A percentile compares a stretch with the other conserved stretches of the same genome.
Conservation (phyloP, 768 basidiomycete species). For the Calocybe gangraenosa region DNA sequence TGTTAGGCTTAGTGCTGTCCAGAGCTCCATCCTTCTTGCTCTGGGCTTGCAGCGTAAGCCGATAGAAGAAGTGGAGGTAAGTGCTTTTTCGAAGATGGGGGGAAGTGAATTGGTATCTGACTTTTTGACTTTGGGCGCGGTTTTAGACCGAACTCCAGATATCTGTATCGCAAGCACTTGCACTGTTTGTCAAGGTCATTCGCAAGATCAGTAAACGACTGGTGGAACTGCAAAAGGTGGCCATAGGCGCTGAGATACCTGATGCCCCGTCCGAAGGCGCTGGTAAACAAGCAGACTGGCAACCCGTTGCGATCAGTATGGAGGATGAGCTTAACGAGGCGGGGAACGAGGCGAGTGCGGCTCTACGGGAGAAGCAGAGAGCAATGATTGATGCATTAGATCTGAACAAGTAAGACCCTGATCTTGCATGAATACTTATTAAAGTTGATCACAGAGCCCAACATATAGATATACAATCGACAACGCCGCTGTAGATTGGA, state of each 20-base stretch:
- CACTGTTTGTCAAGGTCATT: slow-evolving; percentile 87
- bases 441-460: too few relatives aligned
- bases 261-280: slow-evolving; percentile 26
- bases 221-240: slow-evolving; percentile 74
- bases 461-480: slow-evolving; percentile 78
- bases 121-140: too few relatives aligned
- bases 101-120: too few relatives aligned
- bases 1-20: slow-evolving; percentile 76
- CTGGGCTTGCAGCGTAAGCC: slow-evolving; percentile 86
- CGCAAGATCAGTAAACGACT: slow-evolving; percentile 78
- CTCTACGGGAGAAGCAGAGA: slow-evolving; percentile 71
- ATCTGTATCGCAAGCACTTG: slow-evolving; percentile 79
- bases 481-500: slow-evolving; percentile 68
- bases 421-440: background rate
- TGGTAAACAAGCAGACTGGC: slow-evolving; percentile 27
- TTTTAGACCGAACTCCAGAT: too few relatives aligned
- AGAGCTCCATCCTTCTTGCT: slow-evolving; percentile 86
- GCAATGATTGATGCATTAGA: slow-evolving; percentile 88
- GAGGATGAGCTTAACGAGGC: slow-evolving; percentile 75
- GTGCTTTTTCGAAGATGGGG: too few relatives aligned
- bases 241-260: slow-evolving; percentile 63
- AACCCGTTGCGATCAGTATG: slow-evolving; percentile 41
- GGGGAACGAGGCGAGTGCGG: slow-evolving; percentile 66
- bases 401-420: slow-evolving; percentile 69
- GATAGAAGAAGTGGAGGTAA: slow-evolving; percentile 85